These are phyloP conservation scores for Paramecium caudatum DNA, from an alignment of 73 alveolate species.

Conservation along the genomic window DNA sequence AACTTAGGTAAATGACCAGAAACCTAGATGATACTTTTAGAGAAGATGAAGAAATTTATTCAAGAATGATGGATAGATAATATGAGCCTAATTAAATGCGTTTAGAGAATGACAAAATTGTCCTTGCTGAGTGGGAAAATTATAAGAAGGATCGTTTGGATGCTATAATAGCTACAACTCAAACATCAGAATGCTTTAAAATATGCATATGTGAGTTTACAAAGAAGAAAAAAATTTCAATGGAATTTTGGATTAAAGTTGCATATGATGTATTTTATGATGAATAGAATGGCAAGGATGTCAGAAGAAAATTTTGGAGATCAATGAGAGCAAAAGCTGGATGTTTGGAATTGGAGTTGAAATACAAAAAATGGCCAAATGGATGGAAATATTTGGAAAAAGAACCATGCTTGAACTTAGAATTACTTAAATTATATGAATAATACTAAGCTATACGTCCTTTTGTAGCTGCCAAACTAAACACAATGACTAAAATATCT, in stretches of 20 bases:
- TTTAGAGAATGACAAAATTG: not conserved
- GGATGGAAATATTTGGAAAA: slow-evolving; percentile 58
- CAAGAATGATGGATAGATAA: not conserved
- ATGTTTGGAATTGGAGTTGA: slow-evolving; percentile 16
- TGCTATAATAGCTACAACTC: not conserved
- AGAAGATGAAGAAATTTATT: slow-evolving; percentile 14
- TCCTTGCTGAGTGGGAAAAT: not conserved
- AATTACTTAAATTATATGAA: slow-evolving; percentile 38
- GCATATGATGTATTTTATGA: slow-evolving; percentile 54
- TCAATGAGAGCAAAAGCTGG: not conserved
- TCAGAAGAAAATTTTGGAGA: slow-evolving; percentile 61
- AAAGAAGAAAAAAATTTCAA: not conserved
- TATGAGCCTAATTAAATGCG: not conserved
- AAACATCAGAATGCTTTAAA: not conserved
- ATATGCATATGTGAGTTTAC: slow-evolving; percentile 53
- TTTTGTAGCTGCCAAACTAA: not conserved
- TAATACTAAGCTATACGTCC: not conserved
- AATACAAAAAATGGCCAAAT: slow-evolving; percentile 28
- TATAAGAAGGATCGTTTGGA: not conserved
- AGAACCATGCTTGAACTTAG: slow-evolving; percentile 20
- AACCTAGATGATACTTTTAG: slow-evolving; percentile 31
- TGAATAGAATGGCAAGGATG: not conserved
- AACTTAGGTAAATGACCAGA: slow-evolving; percentile 49
- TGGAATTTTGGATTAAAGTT: slow-evolving; percentile 29
- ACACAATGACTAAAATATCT: not conserved